A percentile compares a stretch with the other conserved stretches of the same genome.
Conservation (phyloP, 2,329 filamentous ascomycete species). For the Stachybotrys chartarum region DNA sequence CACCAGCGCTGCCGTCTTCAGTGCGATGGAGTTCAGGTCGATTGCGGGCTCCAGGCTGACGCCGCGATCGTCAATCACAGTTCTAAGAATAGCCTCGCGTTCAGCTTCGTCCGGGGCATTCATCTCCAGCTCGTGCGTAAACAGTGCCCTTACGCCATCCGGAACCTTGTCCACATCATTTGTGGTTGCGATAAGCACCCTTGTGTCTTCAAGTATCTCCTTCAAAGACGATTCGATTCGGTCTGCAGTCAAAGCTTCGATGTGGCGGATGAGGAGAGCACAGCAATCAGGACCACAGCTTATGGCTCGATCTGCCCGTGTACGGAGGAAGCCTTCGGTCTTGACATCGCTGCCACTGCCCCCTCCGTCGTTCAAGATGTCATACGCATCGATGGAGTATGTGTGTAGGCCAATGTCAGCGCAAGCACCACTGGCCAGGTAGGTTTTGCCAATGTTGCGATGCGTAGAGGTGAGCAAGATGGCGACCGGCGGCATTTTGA, state of each 20-base stretch:
- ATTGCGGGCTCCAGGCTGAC: conserved; percentile 76
- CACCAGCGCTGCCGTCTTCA: conserved; percentile 93
- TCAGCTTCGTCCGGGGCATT: conserved; percentile 86
- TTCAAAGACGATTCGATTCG: conserved; percentile 80
- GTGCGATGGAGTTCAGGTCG: conserved; percentile 74
- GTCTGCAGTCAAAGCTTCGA: conserved; percentile 87
- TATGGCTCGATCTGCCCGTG: conserved; percentile 80
- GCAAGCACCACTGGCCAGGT: conserved; percentile 68
- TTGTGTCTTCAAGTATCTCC: conserved; percentile 69
- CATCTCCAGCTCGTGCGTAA: conserved; percentile 95
- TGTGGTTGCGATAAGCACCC: conserved; percentile 87
- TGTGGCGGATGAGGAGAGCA: conserved; percentile 76
- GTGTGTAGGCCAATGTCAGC: conserved; percentile 85
- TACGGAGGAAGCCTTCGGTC: conserved; percentile 84
- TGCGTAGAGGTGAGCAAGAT: conserved; percentile 88
- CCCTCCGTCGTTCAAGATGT: conserved; percentile 81
- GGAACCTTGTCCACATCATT: conserved; percentile 93
- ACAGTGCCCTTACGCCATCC: conserved; percentile 80
- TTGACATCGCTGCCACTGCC: conserved; percentile 86
- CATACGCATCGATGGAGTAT: conserved; percentile 84
- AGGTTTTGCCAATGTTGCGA: conserved; percentile 87
- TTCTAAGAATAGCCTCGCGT: conserved; percentile 76
- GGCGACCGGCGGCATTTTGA: conserved; percentile 81
- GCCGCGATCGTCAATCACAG: conserved; percentile 68
- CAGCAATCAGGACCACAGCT: conserved; percentile 81